Evolutionary conservation across 495 filamentous ascomycete genomes (phyloP), one percentile per base, ranked within the genome.

Genomic region (Podospora didyma): DNA sequence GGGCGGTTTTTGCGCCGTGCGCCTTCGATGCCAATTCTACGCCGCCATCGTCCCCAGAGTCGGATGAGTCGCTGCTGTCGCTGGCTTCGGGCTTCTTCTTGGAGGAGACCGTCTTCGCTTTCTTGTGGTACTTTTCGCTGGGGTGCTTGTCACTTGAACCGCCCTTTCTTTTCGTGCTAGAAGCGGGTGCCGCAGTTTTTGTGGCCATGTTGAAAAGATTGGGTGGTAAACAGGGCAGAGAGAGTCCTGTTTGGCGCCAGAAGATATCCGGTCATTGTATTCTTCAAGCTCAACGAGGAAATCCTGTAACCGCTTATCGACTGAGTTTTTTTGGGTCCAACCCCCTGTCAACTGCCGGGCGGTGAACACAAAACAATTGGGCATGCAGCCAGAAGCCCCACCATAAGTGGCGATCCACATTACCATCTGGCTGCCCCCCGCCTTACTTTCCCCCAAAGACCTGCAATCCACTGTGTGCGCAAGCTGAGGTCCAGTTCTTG

Each of bases 151-250:
- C 69, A 42, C 59, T 58, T 39, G 68, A 69, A 11, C 61, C 46
- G 7, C 65, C 67, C 62, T 80, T 79, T 50, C 77, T 69, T 60
- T 79, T 80, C 7, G 59, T 63, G 23, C 62, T 61, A 4, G 53
- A 34, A 14, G 54, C 49, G 14, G 63, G 58, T 24, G 54, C 49
- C 50, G 60, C 48, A 46, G 44, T 56, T 68, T 67, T 69, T 51
- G 62, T 58, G 41, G 46, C 62, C 64, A 61, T 65, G 49, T 23
- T 53, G 44, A 39, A 4, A 16, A 6, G 28, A 5, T 39, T 20
- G 31, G 20, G 45, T 20, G n/a, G 2, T 3, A 21, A 19, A 22
- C 45, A 16, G 39, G 39, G 1, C 12, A 42, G n/a, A 42, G n/a
- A 42, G 1, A 42, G 39, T 42, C 39, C n/a, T 42, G 39, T 5